phyloP scores from a whole-genome alignment of 23 red algal species.

The Gracilariopsis chorda region DNA sequence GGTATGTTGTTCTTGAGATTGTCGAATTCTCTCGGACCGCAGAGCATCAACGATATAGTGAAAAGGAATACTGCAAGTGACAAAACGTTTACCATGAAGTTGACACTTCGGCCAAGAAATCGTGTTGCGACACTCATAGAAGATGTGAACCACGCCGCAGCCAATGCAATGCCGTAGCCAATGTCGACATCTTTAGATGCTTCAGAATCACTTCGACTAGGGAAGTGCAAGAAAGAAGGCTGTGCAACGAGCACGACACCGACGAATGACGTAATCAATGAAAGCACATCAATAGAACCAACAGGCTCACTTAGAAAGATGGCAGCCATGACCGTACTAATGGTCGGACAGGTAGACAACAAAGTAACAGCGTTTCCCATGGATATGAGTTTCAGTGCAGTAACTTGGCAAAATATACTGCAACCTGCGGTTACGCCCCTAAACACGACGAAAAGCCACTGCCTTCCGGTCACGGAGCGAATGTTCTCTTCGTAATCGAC shows the following conservation, averaged over 20 bases:
- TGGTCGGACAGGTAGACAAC: conserved; percentile 2
- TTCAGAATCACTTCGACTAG: not conserved
- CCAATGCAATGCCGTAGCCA: not conserved
- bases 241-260: conserved; percentile 11
- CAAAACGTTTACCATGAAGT: conserved; percentile 15
- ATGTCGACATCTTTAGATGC: not conserved
- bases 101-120: not conserved
- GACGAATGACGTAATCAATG: not conserved
- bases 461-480: not conserved
- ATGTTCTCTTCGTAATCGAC: not conserved
- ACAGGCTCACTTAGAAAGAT: not conserved
- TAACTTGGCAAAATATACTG: not conserved
- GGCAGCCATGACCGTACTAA: conserved; percentile 8
- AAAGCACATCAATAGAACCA: not conserved
- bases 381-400: not conserved
- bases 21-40: not conserved
- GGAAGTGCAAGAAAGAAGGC: not conserved
- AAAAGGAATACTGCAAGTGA: not conserved
- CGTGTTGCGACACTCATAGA: not conserved
- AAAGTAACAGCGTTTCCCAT: conserved; percentile 5
- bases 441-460: not conserved
- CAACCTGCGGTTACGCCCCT: not conserved
- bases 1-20: not conserved
- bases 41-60: not conserved
- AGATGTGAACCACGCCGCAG: not conserved